These are phyloP conservation scores for Fusarium miscanthi DNA, from an alignment of 2,329 filamentous ascomycete species.

Conservation along the genomic window DNA sequence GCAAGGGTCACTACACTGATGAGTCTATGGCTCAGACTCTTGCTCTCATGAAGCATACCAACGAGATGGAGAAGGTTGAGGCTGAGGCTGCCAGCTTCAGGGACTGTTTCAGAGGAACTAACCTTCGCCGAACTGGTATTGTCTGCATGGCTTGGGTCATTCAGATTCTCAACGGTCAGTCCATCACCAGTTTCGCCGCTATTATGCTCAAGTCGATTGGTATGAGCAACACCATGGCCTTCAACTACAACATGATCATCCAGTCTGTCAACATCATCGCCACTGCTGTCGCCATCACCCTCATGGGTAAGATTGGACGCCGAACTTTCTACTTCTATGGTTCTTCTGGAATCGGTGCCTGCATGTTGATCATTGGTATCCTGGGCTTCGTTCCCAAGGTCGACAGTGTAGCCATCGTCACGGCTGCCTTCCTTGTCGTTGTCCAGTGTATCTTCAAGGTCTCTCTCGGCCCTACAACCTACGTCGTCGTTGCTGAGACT, in stretches of 20 bases:
- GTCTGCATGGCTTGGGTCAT: conserved; percentile 53
- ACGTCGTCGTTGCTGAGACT: conserved; percentile 76
- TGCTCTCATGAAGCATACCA: conserved; percentile 56
- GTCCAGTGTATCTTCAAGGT: conserved; percentile 65
- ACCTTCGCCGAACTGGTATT: conserved; percentile 52
- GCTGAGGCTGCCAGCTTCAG: conserved; percentile 59
- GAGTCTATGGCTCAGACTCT: conserved; percentile 53
- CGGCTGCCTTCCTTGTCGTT: conserved; percentile 50
- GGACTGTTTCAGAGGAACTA: conserved; percentile 59
- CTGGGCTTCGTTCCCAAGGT: conserved; percentile 48
- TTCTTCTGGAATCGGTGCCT: conserved; percentile 52
- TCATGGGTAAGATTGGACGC: conserved; percentile 54
- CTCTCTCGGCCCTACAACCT: conserved; percentile 70
- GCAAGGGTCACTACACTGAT: conserved; percentile 50
- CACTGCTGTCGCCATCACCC: conserved; percentile 53
- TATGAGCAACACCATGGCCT: conserved; percentile 55
- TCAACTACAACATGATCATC: conserved; percentile 60
- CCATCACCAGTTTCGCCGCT: conserved; percentile 65
- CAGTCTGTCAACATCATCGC: conserved; percentile 58
- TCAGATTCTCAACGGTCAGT: conserved; percentile 53
- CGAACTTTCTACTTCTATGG: conserved; percentile 56
- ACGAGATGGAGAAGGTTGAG: conserved; percentile 54
- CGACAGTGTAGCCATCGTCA: conserved; percentile 44
- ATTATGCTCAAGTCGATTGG: conserved; percentile 64
- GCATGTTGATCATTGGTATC: conserved; percentile 57